Conservation (phyloP, 768 basidiomycete species). For the Daedalea quercina region DNA sequence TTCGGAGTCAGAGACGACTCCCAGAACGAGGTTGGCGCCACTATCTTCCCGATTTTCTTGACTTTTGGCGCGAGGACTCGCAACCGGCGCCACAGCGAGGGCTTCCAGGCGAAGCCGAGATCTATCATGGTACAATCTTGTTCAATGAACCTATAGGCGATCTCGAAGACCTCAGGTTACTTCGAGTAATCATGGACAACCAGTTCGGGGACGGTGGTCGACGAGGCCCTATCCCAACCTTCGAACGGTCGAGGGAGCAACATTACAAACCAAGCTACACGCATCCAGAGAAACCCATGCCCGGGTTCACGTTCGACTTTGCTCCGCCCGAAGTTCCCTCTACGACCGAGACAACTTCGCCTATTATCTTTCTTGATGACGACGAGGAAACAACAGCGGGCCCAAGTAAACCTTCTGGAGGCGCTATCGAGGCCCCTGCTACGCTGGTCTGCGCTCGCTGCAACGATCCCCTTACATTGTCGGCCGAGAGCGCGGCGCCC, state of each 20-base stretch:
- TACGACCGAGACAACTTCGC: constrained; percentile 24
- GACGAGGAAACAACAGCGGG: constrained; percentile 28
- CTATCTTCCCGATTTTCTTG: background rate
- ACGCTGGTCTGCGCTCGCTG: constrained; percentile 65
- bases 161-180: background rate
- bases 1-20: background rate
- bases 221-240: background rate
- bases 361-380: constrained; percentile 42
- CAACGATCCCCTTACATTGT: constrained; percentile 53
- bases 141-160: background rate
- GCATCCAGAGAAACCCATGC: constrained; percentile 45
- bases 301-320: constrained; percentile 71
- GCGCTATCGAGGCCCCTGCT: constrained; percentile 30
- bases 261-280: constrained; percentile 33
- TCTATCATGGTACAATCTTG: background rate
- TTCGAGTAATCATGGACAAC: background rate
- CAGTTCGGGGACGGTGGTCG: background rate
- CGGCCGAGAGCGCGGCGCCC: constrained; percentile 25
- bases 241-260: constrained; percentile 1
- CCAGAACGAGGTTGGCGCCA: background rate
- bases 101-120: background rate
- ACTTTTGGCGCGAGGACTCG: background rate
- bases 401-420: constrained; percentile 12
- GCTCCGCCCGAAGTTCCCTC: constrained; percentile 26
- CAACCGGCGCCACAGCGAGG: background rate